phyloP scores from a whole-genome alignment of 768 basidiomycete genomes.

The Dioszegia crocea region DNA sequence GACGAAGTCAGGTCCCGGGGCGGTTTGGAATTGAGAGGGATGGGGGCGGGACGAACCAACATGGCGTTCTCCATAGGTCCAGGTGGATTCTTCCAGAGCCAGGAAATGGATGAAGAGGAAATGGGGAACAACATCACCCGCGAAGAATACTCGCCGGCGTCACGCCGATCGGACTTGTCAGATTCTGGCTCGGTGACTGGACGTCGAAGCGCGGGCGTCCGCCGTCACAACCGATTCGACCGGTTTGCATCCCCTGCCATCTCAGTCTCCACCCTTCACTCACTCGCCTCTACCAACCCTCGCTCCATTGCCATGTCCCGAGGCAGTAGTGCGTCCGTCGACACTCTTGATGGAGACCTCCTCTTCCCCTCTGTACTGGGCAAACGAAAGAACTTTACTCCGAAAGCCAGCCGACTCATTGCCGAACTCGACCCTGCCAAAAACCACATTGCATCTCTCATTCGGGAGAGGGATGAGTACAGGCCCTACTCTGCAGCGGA shows the following conservation, averaged over 20 bases:
- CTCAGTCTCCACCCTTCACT: slow-evolving; percentile 7
- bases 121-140: not conserved
- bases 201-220: not conserved
- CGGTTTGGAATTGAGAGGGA: not conserved
- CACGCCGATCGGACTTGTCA: not conserved
- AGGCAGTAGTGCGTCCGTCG: not conserved
- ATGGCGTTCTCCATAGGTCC: not conserved
- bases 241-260: slow-evolving; percentile 1
- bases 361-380: not conserved
- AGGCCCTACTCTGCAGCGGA: not conserved
- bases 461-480: slow-evolving; percentile 27
- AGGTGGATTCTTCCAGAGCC: not conserved
- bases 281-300: not conserved
- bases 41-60: not conserved
- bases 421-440: not conserved
- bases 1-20: not conserved
- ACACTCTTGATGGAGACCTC: not conserved
- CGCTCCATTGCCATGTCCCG: not conserved
- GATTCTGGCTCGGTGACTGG: not conserved
- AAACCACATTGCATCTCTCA: slow-evolving; percentile 20
- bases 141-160: not conserved
- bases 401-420: not conserved
- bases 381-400: not conserved
- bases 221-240: not conserved
- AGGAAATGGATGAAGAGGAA: not conserved